These are phyloP conservation scores for Colletotrichum eleusines DNA, from an alignment of 2,329 filamentous ascomycete genomes.

Conservation along the genomic window DNA sequence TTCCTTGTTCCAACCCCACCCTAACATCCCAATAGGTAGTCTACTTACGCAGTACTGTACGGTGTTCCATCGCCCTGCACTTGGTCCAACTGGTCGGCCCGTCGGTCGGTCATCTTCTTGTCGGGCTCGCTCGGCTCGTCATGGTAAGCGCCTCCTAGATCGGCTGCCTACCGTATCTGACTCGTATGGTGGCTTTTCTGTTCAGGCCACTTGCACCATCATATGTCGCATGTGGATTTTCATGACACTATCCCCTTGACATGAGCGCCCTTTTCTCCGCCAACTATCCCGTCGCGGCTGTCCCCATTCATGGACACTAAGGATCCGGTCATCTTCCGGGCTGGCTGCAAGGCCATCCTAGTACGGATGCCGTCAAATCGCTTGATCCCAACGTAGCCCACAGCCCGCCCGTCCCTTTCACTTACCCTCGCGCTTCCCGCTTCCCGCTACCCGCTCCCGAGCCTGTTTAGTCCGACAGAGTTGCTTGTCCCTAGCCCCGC, in stretches of 20 bases:
- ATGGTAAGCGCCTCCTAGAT: neutral
- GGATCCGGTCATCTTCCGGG: neutral
- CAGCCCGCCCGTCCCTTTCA: constrained; percentile 4
- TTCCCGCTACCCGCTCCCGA: constrained; percentile 17
- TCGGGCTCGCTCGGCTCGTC: neutral
- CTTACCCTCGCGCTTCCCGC: constrained; percentile 1
- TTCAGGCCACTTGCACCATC: constrained; percentile 18
- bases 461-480: constrained; percentile 1
- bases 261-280: neutral
- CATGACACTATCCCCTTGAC: neutral
- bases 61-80: neutral
- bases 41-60: too few relatives aligned
- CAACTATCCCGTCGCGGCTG: constrained; percentile 3
- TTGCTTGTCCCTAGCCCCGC: constrained; percentile 17
- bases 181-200: neutral
- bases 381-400: constrained; percentile 17
- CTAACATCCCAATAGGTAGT: neutral
- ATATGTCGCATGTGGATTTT: neutral
- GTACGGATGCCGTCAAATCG: constrained; percentile 14
- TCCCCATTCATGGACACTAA: constrained; percentile 10
- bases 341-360: constrained; percentile 21
- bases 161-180: constrained; percentile 3
- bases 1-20: neutral
- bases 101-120: too few relatives aligned
- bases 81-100: neutral